Base-by-base conservation (phyloP, 2,329 filamentous ascomycete species). In the Ophiostoma quercus region DNA sequence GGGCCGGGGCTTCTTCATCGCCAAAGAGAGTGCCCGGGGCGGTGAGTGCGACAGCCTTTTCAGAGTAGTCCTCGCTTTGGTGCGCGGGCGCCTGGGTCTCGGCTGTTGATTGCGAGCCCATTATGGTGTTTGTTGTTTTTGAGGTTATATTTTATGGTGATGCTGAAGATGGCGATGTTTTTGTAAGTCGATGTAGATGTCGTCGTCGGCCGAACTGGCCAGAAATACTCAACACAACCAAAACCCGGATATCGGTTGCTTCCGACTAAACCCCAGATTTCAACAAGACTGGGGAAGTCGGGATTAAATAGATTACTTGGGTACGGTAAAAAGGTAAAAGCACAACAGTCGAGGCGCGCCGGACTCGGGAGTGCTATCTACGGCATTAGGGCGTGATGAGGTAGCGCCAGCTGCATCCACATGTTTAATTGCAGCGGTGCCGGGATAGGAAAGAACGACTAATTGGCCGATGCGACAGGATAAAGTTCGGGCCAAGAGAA, bases 1-100 rank as follows among this genome's bases (percentile, higher is more conserved):
- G 67, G 12, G 67, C 1, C 37, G 25, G 11, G 60, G 68, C 70
- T 2, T 67, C 70, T 9, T 75, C 73, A 14, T 75, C 75, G n/a
- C 34, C 66, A 34, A 19, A 25, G 2, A 19, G n/a, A 37, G 39
- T 32, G 6, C 6, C 37, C 9, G 63, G 8, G 34, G 65, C 65
- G n/a, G 39, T 29, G 62, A 65, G 29, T 34, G 60, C n/a, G 9
- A 25, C 8, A 22, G 16, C 32, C 62, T 65, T 65, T 22, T 65
- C 62, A 4, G 25, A 62, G 34, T 14, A n/a, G 62, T 25, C 62
- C 7, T 65, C 34, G 8, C 8, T 37, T 22, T 37, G 16, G 32
- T n/a, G 19, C 37, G 19, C 29, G 11, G 60, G 60, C 14, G 62
- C 19, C 34, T 19, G 62, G 1, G 34, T 41, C 19, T 37, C 32